Conservation (phyloP, 1,284 basidiomycete genomes). For the Polyporus tsugae region DNA sequence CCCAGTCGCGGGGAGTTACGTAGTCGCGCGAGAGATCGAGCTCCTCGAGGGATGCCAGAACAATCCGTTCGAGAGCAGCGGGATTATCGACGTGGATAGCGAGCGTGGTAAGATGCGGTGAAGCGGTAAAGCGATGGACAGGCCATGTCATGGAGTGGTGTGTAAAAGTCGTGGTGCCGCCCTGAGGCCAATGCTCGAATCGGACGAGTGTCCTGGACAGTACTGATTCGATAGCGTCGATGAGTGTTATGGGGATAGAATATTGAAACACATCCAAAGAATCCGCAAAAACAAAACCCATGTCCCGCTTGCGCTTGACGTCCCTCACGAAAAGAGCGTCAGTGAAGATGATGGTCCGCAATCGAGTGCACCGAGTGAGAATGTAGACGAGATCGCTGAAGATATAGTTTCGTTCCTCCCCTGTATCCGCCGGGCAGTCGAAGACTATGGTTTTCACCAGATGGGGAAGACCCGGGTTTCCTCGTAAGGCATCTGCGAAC, state of each 20-base stretch:
- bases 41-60: constrained; percentile 14
- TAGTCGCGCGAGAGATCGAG: constrained; percentile 25
- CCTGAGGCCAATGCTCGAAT: constrained; percentile 25
- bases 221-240: neutral
- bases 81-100: constrained; percentile 24
- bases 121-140: constrained; percentile 1
- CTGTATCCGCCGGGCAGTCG: constrained; percentile 19
- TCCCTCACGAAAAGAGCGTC: constrained; percentile 21
- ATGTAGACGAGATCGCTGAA: constrained; percentile 17
- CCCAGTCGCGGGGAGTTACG: neutral
- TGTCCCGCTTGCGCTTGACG: neutral
- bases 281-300: neutral
- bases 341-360: constrained; percentile 22
- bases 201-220: constrained; percentile 10
- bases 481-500: constrained; percentile 15
- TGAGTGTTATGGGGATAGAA: constrained; percentile 7
- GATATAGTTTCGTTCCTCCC: constrained; percentile 10
- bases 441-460: constrained; percentile 21
- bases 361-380: constrained; percentile 12
- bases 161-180: neutral
- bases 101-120: constrained; percentile 12
- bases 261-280: neutral
- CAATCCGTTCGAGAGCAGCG: constrained; percentile 5
- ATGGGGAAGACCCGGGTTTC: constrained; percentile 3
- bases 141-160: constrained; percentile 19